Conservation (phyloP, 768 basidiomycete genomes). For the Boletus huronensis region DNA sequence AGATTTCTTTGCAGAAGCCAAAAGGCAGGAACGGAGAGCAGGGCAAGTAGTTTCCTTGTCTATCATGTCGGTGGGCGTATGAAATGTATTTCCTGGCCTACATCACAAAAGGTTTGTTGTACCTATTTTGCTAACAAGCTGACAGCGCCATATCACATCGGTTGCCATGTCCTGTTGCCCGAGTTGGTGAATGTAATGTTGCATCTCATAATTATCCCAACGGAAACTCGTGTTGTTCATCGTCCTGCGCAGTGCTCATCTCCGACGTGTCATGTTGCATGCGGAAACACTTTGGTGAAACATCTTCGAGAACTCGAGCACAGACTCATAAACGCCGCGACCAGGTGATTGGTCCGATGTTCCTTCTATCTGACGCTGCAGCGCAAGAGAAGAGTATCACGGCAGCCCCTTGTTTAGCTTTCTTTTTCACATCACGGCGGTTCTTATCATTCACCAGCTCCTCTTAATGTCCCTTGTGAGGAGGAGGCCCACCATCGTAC, state of each 20-base stretch:
- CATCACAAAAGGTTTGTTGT: slow-evolving; percentile 29
- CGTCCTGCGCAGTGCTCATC: slow-evolving; percentile 20
- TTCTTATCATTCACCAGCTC: slow-evolving; percentile 25
- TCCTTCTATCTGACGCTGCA: slow-evolving; percentile 30
- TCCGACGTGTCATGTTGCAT: slow-evolving; percentile 22
- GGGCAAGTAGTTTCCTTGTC: slow-evolving; percentile 25
- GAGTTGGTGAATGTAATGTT: slow-evolving; percentile 22
- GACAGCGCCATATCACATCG: slow-evolving; percentile 20
- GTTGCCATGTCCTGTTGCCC: slow-evolving; percentile 20
- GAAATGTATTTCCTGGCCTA: slow-evolving; percentile 25
- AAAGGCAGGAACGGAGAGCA: slow-evolving; percentile 22
- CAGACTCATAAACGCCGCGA: slow-evolving; percentile 27
- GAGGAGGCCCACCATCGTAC: slow-evolving; percentile 6
- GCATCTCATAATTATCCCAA: slow-evolving; percentile 8
- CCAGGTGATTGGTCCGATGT: slow-evolving; percentile 21
- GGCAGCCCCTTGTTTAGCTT: slow-evolving; percentile 26
- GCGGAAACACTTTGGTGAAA: slow-evolving; percentile 25
- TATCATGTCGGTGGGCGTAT: slow-evolving; percentile 19
- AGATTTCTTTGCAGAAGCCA: slow-evolving; percentile 9
- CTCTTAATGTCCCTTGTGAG: slow-evolving; percentile 30
- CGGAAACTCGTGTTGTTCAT: slow-evolving; percentile 19
- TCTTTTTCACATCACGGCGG: slow-evolving; percentile 20
- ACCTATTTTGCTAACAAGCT: slow-evolving; percentile 24
- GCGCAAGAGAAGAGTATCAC: slow-evolving; percentile 23
- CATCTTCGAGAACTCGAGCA: slow-evolving; percentile 28